Evolutionary conservation across 129 eudicot species (phyloP).

Genomic region (Dittrichia graveolens): DNA sequence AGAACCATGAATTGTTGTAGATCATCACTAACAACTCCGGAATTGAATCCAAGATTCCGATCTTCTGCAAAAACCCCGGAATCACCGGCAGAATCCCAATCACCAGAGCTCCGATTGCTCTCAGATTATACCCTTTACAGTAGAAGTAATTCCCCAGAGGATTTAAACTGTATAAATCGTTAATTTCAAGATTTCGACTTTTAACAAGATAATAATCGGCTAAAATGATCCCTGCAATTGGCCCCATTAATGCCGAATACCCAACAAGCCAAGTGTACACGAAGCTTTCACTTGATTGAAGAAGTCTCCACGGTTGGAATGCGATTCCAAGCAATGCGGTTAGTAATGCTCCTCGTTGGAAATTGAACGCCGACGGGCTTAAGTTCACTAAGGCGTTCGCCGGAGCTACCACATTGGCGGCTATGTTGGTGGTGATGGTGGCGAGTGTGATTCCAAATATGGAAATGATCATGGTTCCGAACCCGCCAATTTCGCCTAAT

Average conservation of each 20-base stretch:
- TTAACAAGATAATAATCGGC: conserved; percentile 74
- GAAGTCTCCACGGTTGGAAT: conserved; percentile 96
- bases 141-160: conserved; percentile 67
- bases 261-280: conserved; percentile 98
- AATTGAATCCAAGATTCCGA: conserved; percentile 50
- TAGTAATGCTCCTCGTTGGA: conserved; percentile 67
- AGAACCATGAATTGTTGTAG: conserved; percentile 91
- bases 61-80: conserved; percentile 82
- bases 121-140: conserved; percentile 66
- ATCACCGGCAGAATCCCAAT: conserved; percentile 85
- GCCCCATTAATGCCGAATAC: conserved; percentile 82
- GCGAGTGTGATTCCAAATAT: conserved; percentile 86
- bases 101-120: conserved; percentile 62
- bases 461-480: conserved; percentile 56
- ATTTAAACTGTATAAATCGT: conserved; percentile 59
- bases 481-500: conserved; percentile 72
- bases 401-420: conserved; percentile 93
- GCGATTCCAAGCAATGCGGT: conserved; percentile 86
- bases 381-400: conserved; percentile 85
- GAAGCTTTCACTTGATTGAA: conserved; percentile 88
- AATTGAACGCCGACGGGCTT: conserved; percentile 72
- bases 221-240: conserved; percentile 71
- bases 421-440: conserved; percentile 84
- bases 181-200: conserved; percentile 42
- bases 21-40: conserved; percentile 44